Evolutionary conservation across 75 land plant genomes (phyloP).

Genomic region (Pinus albicaulis): DNA sequence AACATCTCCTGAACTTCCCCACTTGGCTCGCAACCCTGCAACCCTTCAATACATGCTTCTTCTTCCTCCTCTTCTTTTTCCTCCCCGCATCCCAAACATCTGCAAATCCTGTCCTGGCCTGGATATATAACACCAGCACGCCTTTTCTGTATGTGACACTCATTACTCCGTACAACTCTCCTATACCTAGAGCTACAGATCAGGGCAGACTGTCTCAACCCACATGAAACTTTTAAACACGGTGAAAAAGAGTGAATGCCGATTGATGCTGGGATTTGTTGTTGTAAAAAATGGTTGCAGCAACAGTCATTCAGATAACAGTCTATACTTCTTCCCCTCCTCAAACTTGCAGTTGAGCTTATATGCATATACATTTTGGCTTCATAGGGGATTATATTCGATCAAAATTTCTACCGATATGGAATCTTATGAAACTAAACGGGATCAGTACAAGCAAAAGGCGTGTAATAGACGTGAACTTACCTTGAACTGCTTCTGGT

Average conservation of each 20-base stretch:
- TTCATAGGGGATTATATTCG: not conserved
- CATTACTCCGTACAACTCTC: conserved; percentile 1
- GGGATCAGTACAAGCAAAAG: too few relatives aligned
- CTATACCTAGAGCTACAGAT: conserved; percentile 9
- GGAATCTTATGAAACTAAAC: too few relatives aligned
- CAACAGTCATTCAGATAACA: not conserved
- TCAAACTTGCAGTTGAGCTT: conserved; percentile 3
- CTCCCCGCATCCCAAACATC: conserved; percentile 9
- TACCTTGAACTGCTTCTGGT: too few relatives aligned
- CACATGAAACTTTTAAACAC: conserved; percentile 16
- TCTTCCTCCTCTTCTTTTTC: conserved; percentile 3
- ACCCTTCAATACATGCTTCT: not conserved
- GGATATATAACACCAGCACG: not conserved
- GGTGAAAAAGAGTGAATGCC: too few relatives aligned
- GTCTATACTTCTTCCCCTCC: conserved; percentile 1
- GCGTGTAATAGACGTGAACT: too few relatives aligned
- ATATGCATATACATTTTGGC: conserved; percentile 3
- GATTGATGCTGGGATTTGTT: not conserved
- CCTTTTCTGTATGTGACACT: not conserved
- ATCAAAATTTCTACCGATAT: too few relatives aligned
- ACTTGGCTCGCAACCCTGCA: too few relatives aligned
- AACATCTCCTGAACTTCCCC: conserved; percentile 28
- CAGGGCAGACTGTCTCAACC: conserved; percentile 46
- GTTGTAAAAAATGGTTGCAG: not conserved
- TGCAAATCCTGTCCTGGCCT: not conserved